Evolutionary conservation across 2,329 filamentous ascomycete species (phyloP), one percentile per base, ranked within the genome.

Genomic region (Penicillium sp.): DNA sequence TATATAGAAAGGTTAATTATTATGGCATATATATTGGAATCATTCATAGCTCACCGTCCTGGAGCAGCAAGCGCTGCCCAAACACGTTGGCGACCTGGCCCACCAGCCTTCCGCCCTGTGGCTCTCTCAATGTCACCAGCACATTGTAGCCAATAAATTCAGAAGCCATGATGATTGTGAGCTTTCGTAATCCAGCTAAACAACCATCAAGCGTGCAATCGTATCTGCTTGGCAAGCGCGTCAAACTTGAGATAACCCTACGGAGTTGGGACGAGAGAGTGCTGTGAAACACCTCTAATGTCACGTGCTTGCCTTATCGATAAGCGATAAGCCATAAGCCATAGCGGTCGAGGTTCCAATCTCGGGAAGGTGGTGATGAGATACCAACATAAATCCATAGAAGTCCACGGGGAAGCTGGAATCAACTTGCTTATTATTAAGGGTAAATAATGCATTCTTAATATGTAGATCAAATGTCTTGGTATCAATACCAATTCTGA

Each of bases 81-180:
- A 87, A 81, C 51, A 93, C 86, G 63, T 86, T 81, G 57, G 84
- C 82, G 35, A 95, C 88, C 22, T 84, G 83, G 49, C 90, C 90
- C 58, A 85, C 84, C 47, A 93, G 77, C 65, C 84, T 79, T 40
- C 82, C 83, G 57, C 84, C 83, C 2, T 82, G 80, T 50, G 88
- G 87, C 56, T 84, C 79, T 65, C 82, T 83, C 61, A 94, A 80
- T 35, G 87, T 88, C 67, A 94, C 86, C 57, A 85, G 77, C 75
- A 94, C 90, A 57, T 87, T 85, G 72, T 90, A 82, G 59, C 90
- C 90, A 67, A 90, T 85, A 71, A 93, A 91, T 68, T 85, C 80
- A 57, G 81, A 80, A 46, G 87, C 85, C 86, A 89, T 89, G 63
- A 56, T 75, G 60, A 59, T 50, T 45, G 37, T 19, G 49, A 50